Evolutionary conservation across 2,329 filamentous ascomycete genomes (phyloP).

Genomic region (Zalaria sp.): DNA sequence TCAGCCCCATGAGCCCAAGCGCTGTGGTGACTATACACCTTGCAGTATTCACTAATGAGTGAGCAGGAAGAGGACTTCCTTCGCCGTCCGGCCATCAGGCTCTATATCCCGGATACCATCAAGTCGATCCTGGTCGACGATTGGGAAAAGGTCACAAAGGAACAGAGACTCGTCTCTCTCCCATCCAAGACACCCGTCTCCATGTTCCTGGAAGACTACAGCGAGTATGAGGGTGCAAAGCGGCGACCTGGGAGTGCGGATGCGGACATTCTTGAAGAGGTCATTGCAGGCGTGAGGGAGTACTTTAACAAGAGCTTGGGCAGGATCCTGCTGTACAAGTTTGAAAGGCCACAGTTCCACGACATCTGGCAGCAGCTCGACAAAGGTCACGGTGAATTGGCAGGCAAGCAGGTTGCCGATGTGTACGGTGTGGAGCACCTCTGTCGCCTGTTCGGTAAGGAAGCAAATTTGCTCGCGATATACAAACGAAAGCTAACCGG

Average conservation of each 20-base stretch:
- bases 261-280: conserved; percentile 78
- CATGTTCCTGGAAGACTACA: conserved; percentile 74
- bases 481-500: background rate
- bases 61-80: conserved; percentile 81
- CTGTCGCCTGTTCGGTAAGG: conserved; percentile 70
- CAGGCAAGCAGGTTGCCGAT: conserved; percentile 60
- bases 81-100: conserved; percentile 68
- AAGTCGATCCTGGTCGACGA: conserved; percentile 93
- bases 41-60: background rate
- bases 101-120: conserved; percentile 75
- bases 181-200: conserved; percentile 64
- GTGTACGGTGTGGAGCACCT: conserved; percentile 91
- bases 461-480: background rate
- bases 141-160: conserved; percentile 98
- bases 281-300: conserved; percentile 70
- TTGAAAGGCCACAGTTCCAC: conserved; percentile 80
- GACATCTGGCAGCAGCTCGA: conserved; percentile 58
- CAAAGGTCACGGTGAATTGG: conserved; percentile 44
- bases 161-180: conserved; percentile 74
- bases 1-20: too few relatives aligned
- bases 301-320: conserved; percentile 90
- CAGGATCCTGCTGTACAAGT: conserved; percentile 82
- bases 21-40: too few relatives aligned
- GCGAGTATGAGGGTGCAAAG: conserved; percentile 51
- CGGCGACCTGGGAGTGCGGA: conserved; percentile 54